Base-by-base conservation (phyloP, 2,329 filamentous ascomycete genomes). In the Ophiocordyceps sinensis region DNA sequence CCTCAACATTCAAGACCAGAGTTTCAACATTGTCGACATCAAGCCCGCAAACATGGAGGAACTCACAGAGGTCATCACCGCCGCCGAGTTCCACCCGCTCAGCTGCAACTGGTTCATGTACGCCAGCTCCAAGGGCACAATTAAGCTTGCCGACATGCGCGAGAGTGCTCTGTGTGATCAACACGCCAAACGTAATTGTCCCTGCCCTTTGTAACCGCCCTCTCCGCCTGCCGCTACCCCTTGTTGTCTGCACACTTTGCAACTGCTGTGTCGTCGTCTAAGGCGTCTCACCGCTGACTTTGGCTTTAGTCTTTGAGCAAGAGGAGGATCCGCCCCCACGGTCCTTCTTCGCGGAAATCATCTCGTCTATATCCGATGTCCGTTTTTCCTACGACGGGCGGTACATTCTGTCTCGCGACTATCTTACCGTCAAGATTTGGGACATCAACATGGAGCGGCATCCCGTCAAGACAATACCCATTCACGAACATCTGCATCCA, bases 21-120 rank as follows among this genome's bases (percentile, higher is more conserved):
- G 91, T 68, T 98, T 98, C 75, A 98, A 98, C 66, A 98, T 98
- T 59, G 91, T 98, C 47, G 91, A 98, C 62, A 98, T 98, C 71
- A 98, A 98, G 65, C 91, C 91, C 9, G 91, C 91, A 34, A 98
- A 98, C 62, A 98, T 98, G 91, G 91, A 98, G 65, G 91, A 98
- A 68, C 72, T 98, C 49, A 98, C 91, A 1, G 91, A 98, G 63
- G 91, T 98, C 52, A 96, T 98, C 58, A 98, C 91, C 12, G 91
- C 91, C 35, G 91, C 91, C 41, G 91, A 98, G 58, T 98, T 98
- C 56, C 91, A 98, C 58, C 91, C 91, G 6, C 71, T 81, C 55
- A 94, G 88, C 70, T 98, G 91, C 73, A 96, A 98, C 65, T 94
- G 86, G 87, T 96, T 98, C 68, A 98, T 98, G 89, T 98, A 96